Base-by-base conservation (phyloP, 116 monocot species). In the Cymodocea nodosa region DNA sequence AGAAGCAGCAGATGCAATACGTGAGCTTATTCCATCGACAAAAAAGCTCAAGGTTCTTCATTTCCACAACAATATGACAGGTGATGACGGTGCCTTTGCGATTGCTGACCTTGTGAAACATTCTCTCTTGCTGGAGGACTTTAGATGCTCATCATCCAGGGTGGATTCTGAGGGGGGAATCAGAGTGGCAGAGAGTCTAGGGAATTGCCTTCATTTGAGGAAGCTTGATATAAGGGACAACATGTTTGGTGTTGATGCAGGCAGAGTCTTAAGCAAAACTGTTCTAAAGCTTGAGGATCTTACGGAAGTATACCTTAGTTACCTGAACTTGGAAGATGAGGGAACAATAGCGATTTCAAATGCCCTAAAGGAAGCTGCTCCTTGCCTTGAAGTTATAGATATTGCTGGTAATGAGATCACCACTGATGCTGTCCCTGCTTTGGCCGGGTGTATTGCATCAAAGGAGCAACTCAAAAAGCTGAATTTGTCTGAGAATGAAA, bases 61-160 rank as follows among this genome's bases (percentile, higher is more conserved):
- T 60, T 92, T 92, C 58, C 87, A 92, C 71, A 92, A 92, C 52
- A 92, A 92, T 58, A 92, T 92, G 92, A 84, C 87, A 0, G 92
- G 92, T 17, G 87, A 91, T 70, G 84, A 82, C 63, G 92, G 92
- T 3, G 92, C 82, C 4, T 0, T 80, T 36, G 87, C 80, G 16
- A 92, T 92, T 60, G 69, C 92, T 36, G 78, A 80, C n/a, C 58
- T 92, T 4, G 52, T 92, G 62, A 78, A 78, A 25, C 65, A 71
- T 35, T 84, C 80, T 52, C 87, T 85, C 18, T 30, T n/a, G 15
- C 62, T 87, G 44, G 84, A 87, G 54, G 80, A 87, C 67, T 92
- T 92, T 67, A 77, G 80, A 51, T 87, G 92, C 76, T 92, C 92
- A 11, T 87, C 92, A 12, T 81, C 87, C 51, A 77, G 92, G 56